phyloP scores from a whole-genome alignment of 2,329 filamentous ascomycete genomes.

The Penicillium corylophilum region DNA sequence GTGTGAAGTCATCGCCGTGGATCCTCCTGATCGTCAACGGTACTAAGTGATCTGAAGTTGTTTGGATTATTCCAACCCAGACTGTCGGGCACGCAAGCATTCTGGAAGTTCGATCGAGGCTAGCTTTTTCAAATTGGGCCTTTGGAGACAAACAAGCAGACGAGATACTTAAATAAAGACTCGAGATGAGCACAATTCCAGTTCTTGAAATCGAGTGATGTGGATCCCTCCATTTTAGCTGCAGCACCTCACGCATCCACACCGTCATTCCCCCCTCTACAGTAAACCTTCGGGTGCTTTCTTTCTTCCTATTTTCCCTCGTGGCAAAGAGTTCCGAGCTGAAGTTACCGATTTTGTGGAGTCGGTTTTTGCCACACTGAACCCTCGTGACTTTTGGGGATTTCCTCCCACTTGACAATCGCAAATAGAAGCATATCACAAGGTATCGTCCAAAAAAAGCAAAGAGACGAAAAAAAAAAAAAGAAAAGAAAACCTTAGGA shows the following conservation, averaged over 20 bases:
- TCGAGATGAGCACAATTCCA: not conserved
- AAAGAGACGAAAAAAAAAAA: not conserved
- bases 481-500: not conserved
- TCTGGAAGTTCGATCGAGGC: not conserved
- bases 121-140: not conserved
- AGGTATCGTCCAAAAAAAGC: not conserved
- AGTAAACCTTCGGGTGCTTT: slow-evolving; percentile 8
- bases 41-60: not conserved
- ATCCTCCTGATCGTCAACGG: not conserved
- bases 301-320: not conserved
- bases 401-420: not conserved
- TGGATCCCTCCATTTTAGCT: slow-evolving; percentile 9
- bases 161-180: not conserved
- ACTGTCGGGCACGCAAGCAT: slow-evolving; percentile 9
- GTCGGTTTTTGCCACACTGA: not conserved
- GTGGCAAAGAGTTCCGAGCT: not conserved
- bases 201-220: slow-evolving; percentile 11
- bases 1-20: not conserved
- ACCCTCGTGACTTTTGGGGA: not conserved
- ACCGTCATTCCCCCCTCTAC: slow-evolving; percentile 28
- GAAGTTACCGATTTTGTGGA: not conserved
- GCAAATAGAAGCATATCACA: too few species aligned
- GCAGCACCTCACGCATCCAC: slow-evolving; percentile 20
- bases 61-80: slow-evolving; percentile 9
- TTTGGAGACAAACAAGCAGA: not conserved